These are phyloP conservation scores for Pichia phayaonensis DNA, from an alignment of 805 yeast genomes.

Conservation along the genomic window DNA sequence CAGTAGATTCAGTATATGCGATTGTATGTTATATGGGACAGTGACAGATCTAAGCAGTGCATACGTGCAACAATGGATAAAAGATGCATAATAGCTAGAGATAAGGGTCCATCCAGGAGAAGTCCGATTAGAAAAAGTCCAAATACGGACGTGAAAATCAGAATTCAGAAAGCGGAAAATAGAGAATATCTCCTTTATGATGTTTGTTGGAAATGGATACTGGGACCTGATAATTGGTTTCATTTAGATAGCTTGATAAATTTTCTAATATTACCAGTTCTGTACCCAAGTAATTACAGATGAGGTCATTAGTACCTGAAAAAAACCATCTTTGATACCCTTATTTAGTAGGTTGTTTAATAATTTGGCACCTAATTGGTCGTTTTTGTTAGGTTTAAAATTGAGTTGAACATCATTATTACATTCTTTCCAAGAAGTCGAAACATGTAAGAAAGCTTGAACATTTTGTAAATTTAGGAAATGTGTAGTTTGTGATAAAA, in stretches of 20 bases:
- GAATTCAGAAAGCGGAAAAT: no score
- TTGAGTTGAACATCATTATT: constrained; percentile 44
- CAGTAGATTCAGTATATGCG: background rate
- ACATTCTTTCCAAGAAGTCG: constrained; percentile 69
- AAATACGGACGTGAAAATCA: no score
- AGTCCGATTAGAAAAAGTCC: no score
- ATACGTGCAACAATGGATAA: no score
- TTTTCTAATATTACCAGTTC: constrained; percentile 55
- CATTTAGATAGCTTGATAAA: constrained; percentile 6
- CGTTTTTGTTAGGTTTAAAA: constrained; percentile 37
- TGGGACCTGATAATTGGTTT: background rate
- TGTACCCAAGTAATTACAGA: constrained; percentile 79
- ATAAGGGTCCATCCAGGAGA: no score
- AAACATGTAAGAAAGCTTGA: constrained; percentile 41
- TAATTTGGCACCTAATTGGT: constrained; percentile 45
- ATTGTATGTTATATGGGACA: background rate
- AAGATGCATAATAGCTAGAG: background rate
- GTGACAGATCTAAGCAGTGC: background rate
- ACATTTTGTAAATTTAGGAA: constrained; percentile 44
- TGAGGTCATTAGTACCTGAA: constrained; percentile 82
- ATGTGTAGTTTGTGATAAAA: constrained; percentile 38
- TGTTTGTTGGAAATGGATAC: background rate
- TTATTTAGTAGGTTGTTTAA: constrained; percentile 58
- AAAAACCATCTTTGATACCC: constrained; percentile 58
- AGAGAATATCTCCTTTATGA: no score